Conservation (phyloP, 2,329 filamentous ascomycete genomes). For the Verticillium isaacii region DNA sequence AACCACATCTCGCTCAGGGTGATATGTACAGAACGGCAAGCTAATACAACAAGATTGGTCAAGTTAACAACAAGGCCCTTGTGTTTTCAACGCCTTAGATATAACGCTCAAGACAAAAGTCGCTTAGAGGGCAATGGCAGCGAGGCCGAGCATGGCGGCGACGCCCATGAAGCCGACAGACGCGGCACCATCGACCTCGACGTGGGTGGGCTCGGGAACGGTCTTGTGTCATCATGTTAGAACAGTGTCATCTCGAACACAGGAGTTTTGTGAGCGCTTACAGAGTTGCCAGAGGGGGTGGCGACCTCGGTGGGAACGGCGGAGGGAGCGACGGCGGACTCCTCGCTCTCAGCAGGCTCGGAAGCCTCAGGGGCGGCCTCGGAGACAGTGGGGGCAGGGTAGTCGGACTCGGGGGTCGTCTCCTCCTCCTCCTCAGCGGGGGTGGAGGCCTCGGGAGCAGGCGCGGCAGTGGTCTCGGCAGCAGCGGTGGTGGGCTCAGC, state of each 20-base stretch:
- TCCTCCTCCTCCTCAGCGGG: not conserved
- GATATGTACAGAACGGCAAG: not conserved
- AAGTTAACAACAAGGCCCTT: not conserved
- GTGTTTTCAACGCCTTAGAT: not conserved
- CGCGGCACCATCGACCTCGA: conserved; percentile 9
- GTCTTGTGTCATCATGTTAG: not conserved
- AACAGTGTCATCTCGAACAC: not conserved
- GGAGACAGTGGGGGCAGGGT: not conserved
- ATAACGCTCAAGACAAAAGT: not conserved
- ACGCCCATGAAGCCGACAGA: conserved; percentile 8
- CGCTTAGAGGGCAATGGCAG: conserved; percentile 10
- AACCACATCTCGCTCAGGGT: not conserved
- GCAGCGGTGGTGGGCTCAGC: not conserved
- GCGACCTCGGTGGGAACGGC: not conserved
- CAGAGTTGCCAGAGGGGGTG: not conserved
- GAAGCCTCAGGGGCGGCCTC: not conserved
- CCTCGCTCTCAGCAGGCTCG: not conserved
- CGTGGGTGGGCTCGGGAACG: conserved; percentile 1
- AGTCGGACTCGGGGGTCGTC: not conserved
- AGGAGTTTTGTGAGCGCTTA: not conserved
- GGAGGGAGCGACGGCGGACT: not conserved
- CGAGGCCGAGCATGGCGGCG: conserved; percentile 10
- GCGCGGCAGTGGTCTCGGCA: not conserved
- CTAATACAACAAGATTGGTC: not conserved
- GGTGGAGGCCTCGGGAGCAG: not conserved